phyloP scores from a whole-genome alignment of 805 yeast genomes.

The Zygoascus tannicola region DNA sequence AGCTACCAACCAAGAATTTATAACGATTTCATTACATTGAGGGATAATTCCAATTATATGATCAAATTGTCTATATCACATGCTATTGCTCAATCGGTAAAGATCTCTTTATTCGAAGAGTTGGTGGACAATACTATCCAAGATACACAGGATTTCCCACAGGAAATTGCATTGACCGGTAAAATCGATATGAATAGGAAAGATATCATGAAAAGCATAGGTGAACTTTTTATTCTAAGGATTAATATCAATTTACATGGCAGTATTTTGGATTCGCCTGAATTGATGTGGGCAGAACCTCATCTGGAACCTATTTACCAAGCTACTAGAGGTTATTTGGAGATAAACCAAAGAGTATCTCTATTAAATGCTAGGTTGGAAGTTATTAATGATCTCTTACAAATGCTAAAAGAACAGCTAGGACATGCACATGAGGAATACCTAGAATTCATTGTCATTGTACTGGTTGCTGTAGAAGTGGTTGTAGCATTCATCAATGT shows the following conservation, averaged over 20 bases:
- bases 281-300: conserved; percentile 98
- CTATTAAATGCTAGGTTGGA: conserved; percentile 85
- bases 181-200: conserved; percentile 90
- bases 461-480: conserved; percentile 86
- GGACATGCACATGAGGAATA: conserved; percentile 91
- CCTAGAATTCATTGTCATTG: conserved; percentile 81
- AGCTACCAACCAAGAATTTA: conserved; percentile 94
- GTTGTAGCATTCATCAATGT: conserved; percentile 80
- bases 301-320: conserved; percentile 95
- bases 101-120: conserved; percentile 91
- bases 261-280: conserved; percentile 85
- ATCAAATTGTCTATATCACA: conserved; percentile 86
- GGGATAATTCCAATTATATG: conserved; percentile 89
- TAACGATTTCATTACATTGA: conserved; percentile 86
- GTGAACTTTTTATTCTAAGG: conserved; percentile 79
- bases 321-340: conserved; percentile 91
- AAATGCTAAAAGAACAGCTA: conserved; percentile 93
- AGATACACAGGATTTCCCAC: conserved; percentile 95
- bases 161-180: conserved; percentile 89
- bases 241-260: conserved; percentile 37
- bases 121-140: conserved; percentile 94
- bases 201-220: conserved; percentile 95
- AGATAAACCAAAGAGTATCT: conserved; percentile 88
- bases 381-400: conserved; percentile 84
- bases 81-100: conserved; percentile 92